phyloP scores from a whole-genome alignment of 2,329 filamentous ascomycete genomes.

The Trichoderma afroharzianum region DNA sequence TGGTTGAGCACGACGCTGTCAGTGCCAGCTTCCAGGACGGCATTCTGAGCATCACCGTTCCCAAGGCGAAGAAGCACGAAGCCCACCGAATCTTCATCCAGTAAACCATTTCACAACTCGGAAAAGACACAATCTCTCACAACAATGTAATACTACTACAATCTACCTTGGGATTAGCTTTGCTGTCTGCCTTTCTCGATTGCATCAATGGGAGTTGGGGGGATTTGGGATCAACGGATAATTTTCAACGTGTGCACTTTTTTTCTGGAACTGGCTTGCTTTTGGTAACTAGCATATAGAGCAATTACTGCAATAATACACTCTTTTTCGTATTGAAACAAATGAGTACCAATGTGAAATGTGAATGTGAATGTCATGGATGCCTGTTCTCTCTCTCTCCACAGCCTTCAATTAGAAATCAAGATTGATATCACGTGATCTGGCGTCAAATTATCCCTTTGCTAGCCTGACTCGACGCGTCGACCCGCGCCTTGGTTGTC shows the following conservation, averaged over 20 bases:
- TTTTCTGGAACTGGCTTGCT: neutral
- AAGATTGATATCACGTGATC: slow-evolving; percentile 31
- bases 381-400: neutral
- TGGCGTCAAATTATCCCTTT: slow-evolving; percentile 33
- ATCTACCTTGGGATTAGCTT: neutral
- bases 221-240: neutral
- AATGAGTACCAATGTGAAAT: neutral
- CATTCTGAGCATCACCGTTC: slow-evolving; percentile 60
- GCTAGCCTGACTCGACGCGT: slow-evolving; percentile 33
- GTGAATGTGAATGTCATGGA: neutral
- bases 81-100: slow-evolving; percentile 53
- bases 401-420: slow-evolving; percentile 7
- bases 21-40: slow-evolving; percentile 62
- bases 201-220: slow-evolving; percentile 7
- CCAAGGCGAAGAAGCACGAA: slow-evolving; percentile 62
- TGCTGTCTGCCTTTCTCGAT: slow-evolving; percentile 2
- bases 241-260: neutral
- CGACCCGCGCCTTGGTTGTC: slow-evolving; percentile 28
- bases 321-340: neutral
- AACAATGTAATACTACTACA: neutral
- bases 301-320: neutral
- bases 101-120: slow-evolving; percentile 31
- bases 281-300: neutral
- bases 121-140: neutral
- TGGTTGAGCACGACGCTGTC: slow-evolving; percentile 60